These are phyloP conservation scores for Herpetospermum pedunculosum DNA, from an alignment of 306 rosid species.

Conservation along the genomic window DNA sequence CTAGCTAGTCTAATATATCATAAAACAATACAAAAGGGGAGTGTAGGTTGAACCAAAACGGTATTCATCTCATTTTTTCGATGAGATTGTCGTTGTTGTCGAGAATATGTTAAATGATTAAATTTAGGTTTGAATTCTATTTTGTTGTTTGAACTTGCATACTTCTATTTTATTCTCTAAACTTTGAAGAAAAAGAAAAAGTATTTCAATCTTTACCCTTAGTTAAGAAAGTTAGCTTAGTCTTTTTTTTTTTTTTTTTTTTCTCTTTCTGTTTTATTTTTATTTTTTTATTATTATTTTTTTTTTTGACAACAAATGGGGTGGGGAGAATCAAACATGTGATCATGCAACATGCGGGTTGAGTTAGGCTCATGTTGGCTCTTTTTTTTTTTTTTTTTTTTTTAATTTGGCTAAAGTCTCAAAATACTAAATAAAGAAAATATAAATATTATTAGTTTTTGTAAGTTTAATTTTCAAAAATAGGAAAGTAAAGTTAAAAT, in stretches of 20 bases:
- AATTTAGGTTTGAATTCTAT: not conserved
- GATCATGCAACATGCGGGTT: no score
- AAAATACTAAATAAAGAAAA: not conserved
- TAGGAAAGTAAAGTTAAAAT: no score
- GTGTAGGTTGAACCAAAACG: not conserved
- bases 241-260: not conserved
- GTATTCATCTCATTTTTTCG: not conserved
- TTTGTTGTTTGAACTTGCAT: not conserved
- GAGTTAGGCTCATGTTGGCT: no score
- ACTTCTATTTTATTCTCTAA: not conserved
- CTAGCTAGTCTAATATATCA: not conserved
- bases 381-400: no score
- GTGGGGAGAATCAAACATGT: no score
- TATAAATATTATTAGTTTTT: not conserved
- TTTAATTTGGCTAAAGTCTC: not conserved
- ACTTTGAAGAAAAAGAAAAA: no score
- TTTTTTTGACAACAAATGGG: no score
- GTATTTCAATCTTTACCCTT: not conserved
- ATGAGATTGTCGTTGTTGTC: not conserved
- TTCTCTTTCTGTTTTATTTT: no score
- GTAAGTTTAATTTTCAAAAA: not conserved
- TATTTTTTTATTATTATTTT: no score
- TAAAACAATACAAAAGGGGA: not conserved
- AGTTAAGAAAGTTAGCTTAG: not conserved
- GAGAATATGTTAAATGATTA: not conserved